Base-by-base conservation (phyloP, 495 filamentous ascomycete species). In the Aspergillus campestris region DNA sequence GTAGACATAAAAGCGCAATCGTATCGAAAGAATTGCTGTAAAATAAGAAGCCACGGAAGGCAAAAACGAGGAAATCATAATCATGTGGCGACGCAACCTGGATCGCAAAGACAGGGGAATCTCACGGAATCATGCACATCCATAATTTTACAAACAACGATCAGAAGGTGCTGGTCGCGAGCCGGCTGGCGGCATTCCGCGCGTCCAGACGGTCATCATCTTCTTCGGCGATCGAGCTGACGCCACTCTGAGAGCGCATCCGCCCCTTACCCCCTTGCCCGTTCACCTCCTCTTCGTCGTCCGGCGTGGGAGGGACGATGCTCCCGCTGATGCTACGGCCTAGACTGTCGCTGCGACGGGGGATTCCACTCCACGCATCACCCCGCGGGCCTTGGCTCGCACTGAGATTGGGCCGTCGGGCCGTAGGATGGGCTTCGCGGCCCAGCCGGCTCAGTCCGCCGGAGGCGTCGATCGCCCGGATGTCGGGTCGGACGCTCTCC, bases 281-380 rank as follows among this genome's bases (percentile, higher is more conserved):
- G 50, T 63, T 69, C 34, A 57, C 60, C 28, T 62, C 65, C 12
- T 71, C 72, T 1, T 74, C 74, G 6, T 67, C 66, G 30, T 59
- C 65, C 0, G 68, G 44, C 0, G 53, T 51, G 12, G 66, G 61
- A 2, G 61, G 59, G 9, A 69, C 62, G 33, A 88, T 77, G 54
- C 80, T 83, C 31, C 86, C 85, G 55, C 82, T 87, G 50, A 89
- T 75, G 59, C 82, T 86, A 50, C 91, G 74, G 47, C 79, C 82
- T 41, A 87, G 61, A n/a, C 77, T 83, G 56, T 89, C 87, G 31
- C 76, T 73, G 50, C 89, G 76, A 49, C 92, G 79, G 13, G 89
- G 87, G 29, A 95, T 87, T 30, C 94, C 94, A 56, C 88, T 94
- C 92, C 92, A 98, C 7, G 94, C 85, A 61, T 98, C 92, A 5